These are phyloP conservation scores for Penicillium canescens DNA, from an alignment of 495 filamentous ascomycete species.

Conservation along the genomic window DNA sequence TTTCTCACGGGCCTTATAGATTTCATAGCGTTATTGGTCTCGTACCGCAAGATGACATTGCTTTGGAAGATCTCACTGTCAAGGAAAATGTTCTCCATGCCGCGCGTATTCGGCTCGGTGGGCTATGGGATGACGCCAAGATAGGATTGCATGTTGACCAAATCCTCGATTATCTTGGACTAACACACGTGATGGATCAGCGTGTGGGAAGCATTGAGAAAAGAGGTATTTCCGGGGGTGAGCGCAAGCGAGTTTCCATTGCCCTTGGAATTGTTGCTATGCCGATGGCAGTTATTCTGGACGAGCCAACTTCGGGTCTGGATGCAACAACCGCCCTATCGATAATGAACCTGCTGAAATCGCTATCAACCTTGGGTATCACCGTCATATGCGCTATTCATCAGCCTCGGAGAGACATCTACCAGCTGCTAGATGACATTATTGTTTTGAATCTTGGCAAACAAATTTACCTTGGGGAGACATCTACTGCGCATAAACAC, in stretches of 20 bases:
- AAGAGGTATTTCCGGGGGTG: conserved; percentile 73
- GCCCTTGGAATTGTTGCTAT: conserved; percentile 59
- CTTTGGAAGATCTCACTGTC: conserved; percentile 51
- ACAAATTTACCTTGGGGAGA: not conserved
- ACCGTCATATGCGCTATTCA: conserved; percentile 73
- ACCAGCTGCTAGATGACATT: conserved; percentile 74
- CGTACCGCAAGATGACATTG: conserved; percentile 54
- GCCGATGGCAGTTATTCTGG: conserved; percentile 66
- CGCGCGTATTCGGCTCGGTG: conserved; percentile 40
- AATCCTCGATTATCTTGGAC: not conserved
- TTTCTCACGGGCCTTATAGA: conserved; percentile 27
- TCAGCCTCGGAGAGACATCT: conserved; percentile 74
- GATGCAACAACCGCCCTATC: conserved; percentile 74
- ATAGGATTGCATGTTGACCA: not conserved
- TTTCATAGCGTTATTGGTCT: conserved; percentile 30
- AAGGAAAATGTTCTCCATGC: conserved; percentile 54
- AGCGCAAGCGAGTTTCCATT: conserved; percentile 57
- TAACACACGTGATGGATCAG: conserved; percentile 61
- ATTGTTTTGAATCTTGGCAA: conserved; percentile 67
- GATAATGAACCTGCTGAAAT: conserved; percentile 57
- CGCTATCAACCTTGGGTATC: conserved; percentile 67
- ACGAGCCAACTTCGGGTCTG: conserved; percentile 75
- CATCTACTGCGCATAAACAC: not conserved
- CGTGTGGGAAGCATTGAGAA: conserved; percentile 71
- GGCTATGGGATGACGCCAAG: not conserved